Base-by-base conservation (phyloP, 2,329 filamentous ascomycete genomes). In the Calonectria hawksworthii region DNA sequence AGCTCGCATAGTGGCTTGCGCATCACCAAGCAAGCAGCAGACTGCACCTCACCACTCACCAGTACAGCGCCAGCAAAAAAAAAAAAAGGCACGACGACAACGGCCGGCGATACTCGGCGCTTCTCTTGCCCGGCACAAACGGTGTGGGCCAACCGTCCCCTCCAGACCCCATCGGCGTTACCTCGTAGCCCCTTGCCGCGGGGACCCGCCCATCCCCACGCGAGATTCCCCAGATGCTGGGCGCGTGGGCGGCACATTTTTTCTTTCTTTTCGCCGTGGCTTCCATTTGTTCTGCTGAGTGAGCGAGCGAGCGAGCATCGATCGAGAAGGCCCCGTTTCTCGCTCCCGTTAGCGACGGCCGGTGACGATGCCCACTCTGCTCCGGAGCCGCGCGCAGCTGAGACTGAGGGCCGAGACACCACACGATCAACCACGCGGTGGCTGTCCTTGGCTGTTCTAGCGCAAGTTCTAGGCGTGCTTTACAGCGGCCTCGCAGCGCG, bases 31-130 rank as follows among this genome's bases (percentile, higher is more conserved):
- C 34, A 41, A 26, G 36, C 56, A 63, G 34, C 56, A 63, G 34
- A 41, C 36, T 63, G n/a, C 56, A 63, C 56, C 36, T 38, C 23
- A 63, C 21, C 23, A 41, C 23, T 38, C 4, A 14, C 34, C 44
- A 47, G 9, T 47, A 30, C 63, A 50, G 38, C 6, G 18, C 44
- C 34, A 47, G 61, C 61, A 64, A 72, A 36, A n/a, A n/a, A n/a
- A n/a, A n/a, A n/a, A n/a, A n/a, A 59, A 23, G 26, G 44, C 44
- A 36, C 26, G 26, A 66, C 63, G 36, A 68, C 70, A 78, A 77
- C 77, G 78, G 78, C 76, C 83, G 83, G 82, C 83, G 75, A 78
- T 84, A 82, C 83, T 84, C 83, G 83, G 83, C 83, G 83, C 83
- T 84, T 84, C 82, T 84, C 77, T 75, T 56, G 74, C 67, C 68